Evolutionary conservation across 345 rosid genomes (phyloP).

Genomic region (Mangifera indica): DNA sequence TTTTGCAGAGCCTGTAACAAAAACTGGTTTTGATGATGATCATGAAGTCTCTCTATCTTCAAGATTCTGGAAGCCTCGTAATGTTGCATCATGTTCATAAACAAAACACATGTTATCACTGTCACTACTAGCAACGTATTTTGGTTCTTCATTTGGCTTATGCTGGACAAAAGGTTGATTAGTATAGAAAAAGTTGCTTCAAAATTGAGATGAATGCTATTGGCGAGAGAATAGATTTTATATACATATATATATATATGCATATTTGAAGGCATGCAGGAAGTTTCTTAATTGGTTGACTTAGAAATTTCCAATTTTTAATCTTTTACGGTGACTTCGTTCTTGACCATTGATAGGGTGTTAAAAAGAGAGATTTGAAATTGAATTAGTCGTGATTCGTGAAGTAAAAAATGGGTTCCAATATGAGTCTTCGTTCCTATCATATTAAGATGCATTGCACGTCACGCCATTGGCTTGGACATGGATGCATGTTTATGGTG

Average conservation of each 20-base stretch:
- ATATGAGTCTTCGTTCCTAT: neutral
- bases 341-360: constrained; percentile 10
- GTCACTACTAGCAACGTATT: neutral
- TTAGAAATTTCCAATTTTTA: constrained; percentile 8
- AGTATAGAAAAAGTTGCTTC: too few relatives aligned
- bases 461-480: neutral
- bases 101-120: neutral
- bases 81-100: constrained; percentile 14
- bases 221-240: neutral
- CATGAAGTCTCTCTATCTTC: neutral
- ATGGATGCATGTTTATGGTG: too few relatives aligned
- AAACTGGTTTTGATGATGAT: neutral
- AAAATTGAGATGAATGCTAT: too few relatives aligned
- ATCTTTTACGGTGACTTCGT: neutral
- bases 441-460: neutral
- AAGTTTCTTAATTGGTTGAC: neutral
- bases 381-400: constrained; percentile 16
- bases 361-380: neutral
- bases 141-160: neutral
- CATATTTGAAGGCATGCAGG: too few relatives aligned
- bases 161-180: neutral
- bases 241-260: too few relatives aligned
- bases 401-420: constrained; percentile 2
- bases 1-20: constrained; percentile 13
- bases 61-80: constrained; percentile 12